These are phyloP conservation scores for Tricholoma sp. DNA, from an alignment of 768 basidiomycete species.

Conservation along the genomic window DNA sequence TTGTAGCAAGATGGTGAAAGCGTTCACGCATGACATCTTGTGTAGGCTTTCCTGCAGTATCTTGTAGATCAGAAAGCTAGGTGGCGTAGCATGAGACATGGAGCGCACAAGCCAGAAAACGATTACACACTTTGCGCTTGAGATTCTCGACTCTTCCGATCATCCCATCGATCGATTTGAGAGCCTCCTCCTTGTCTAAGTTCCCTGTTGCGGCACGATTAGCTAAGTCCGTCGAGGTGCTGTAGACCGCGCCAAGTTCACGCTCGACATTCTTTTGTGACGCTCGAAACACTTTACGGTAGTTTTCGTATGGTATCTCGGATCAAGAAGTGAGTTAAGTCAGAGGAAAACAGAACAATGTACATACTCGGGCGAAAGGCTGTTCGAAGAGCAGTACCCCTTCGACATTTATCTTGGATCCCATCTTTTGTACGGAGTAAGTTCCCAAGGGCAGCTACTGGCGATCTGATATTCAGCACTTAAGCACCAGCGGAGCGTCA, in stretches of 20 bases:
- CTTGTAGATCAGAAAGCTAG: conserved; percentile 46
- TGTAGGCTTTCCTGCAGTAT: conserved; percentile 49
- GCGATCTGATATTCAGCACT: too few relatives aligned
- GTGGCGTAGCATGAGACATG: conserved; percentile 1
- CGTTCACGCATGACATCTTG: conserved; percentile 73
- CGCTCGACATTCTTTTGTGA: conserved; percentile 80
- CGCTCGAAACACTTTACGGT: conserved; percentile 81
- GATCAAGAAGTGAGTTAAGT: neutral
- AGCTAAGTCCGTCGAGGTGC: conserved; percentile 54
- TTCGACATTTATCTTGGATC: conserved; percentile 61
- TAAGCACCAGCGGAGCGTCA: too few relatives aligned
- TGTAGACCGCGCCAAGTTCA: conserved; percentile 60
- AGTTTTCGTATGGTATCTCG: conserved; percentile 90
- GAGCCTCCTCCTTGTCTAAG: conserved; percentile 43
- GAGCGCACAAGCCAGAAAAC: neutral
- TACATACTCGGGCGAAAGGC: conserved; percentile 66
- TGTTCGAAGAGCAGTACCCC: conserved; percentile 81
- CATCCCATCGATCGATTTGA: conserved; percentile 69
- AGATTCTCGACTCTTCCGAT: conserved; percentile 70
- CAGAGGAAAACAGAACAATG: neutral
- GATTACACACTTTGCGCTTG: conserved; percentile 74
- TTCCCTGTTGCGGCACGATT: conserved; percentile 34
- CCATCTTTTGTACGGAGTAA: conserved; percentile 23
- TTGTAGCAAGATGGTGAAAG: conserved; percentile 58
- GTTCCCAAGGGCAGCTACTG: neutral